These are phyloP conservation scores for Acanthamoeba culbertsoni DNA, from an alignment of 208 protist species.

Conservation along the genomic window DNA sequence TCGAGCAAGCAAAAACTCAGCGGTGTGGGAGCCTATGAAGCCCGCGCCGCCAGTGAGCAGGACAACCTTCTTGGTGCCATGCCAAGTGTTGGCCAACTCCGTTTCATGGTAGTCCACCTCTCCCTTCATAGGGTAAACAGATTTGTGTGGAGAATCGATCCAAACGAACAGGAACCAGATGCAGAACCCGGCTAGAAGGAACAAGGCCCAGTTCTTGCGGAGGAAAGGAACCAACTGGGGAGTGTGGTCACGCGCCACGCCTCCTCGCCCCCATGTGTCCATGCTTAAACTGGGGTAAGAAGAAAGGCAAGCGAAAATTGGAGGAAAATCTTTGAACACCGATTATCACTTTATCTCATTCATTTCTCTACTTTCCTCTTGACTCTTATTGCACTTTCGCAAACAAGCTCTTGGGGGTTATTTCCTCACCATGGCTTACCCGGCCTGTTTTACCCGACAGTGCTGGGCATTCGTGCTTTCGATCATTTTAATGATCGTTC, in stretches of 20 bases:
- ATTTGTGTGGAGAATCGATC: neutral
- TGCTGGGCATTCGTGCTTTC: conserved; percentile 8
- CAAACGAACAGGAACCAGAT: neutral
- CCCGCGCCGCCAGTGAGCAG: conserved; percentile 52
- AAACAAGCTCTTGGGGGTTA: too few species aligned
- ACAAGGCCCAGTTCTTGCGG: too few species aligned
- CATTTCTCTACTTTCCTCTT: too few species aligned
- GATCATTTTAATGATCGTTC: neutral
- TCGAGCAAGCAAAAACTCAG: neutral
- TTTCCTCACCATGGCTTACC: neutral
- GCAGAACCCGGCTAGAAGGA: neutral
- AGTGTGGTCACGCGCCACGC: too few species aligned
- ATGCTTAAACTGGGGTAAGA: too few species aligned
- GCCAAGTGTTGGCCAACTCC: neutral
- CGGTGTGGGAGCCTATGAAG: conserved; percentile 50
- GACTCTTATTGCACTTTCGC: too few species aligned
- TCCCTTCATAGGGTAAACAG: too few species aligned
- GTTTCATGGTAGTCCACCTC: neutral
- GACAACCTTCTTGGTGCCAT: neutral
- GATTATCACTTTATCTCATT: too few species aligned
- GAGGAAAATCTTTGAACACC: too few species aligned
- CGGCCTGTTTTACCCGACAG: neutral
- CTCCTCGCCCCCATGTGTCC: too few species aligned
- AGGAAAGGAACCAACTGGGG: too few species aligned
- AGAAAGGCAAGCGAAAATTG: too few species aligned